Percentiles rank a stretch among this genome's conserved stretches.
phyloP scores from a whole-genome alignment of 2,329 filamentous ascomycete species.

The Aotearoamyces nothofagi region DNA sequence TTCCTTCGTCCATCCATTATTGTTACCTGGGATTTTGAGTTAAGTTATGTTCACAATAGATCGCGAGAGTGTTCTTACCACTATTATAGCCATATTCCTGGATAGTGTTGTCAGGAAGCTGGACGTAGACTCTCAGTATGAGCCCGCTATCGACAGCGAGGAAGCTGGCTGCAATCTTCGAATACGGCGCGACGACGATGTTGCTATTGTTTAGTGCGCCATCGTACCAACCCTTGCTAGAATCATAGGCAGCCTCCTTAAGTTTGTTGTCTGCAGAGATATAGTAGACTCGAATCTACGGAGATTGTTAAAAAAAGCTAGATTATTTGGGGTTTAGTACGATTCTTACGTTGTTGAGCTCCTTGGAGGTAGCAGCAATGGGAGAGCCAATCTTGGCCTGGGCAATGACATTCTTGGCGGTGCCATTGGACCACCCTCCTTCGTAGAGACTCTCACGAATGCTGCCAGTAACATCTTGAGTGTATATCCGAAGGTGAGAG shows the following conservation, averaged over 20 bases:
- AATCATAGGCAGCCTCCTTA: constrained; percentile 6
- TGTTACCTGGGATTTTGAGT: no score
- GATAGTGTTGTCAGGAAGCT: constrained; percentile 2
- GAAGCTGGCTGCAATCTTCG: constrained; percentile 1
- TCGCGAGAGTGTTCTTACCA: no score
- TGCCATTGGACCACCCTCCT: constrained; percentile 5
- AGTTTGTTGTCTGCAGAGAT: constrained; percentile 2
- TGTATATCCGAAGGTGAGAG: constrained; percentile 6
- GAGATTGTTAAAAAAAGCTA: no score
- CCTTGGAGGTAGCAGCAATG: constrained; percentile 6
- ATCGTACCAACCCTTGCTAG: constrained; percentile 5
- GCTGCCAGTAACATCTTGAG: constrained; percentile 4
- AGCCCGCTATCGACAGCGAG: background rate
- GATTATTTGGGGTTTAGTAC: no score
- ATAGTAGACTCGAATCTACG: constrained; percentile 7
- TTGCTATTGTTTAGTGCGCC: constrained; percentile 3
- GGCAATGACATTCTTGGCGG: constrained; percentile 3
- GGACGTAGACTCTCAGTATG: constrained; percentile 1
- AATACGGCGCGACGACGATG: constrained; percentile 1
- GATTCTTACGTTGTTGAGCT: background rate
- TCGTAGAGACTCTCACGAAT: constrained; percentile 5
- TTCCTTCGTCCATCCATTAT: constrained; percentile 1
- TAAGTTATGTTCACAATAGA: no score
- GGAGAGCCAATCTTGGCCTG: constrained; percentile 4
- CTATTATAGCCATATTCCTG: no score